These are phyloP conservation scores for Ilex paraguariensis DNA, from an alignment of 305 asterid species.

Conservation along the genomic window DNA sequence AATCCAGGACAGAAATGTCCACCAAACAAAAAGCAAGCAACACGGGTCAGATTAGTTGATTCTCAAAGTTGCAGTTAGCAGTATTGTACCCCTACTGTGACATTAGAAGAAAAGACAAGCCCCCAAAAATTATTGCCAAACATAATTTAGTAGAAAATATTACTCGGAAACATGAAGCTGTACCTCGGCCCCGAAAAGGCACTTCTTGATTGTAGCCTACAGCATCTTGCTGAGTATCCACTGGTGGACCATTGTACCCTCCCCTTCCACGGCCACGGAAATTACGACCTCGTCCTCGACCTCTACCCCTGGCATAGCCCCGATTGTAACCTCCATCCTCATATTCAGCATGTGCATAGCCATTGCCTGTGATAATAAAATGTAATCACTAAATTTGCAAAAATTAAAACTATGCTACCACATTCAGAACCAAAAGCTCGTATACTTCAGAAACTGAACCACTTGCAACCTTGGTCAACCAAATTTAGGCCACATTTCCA, in stretches of 20 bases:
- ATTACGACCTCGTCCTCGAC: constrained; percentile 50
- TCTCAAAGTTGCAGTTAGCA: too few species aligned
- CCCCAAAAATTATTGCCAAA: background rate
- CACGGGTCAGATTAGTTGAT: too few species aligned
- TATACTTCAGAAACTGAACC: too few species aligned
- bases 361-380: constrained; percentile 32
- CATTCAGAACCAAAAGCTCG: too few species aligned
- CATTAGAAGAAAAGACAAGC: background rate
- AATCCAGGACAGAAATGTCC: too few species aligned
- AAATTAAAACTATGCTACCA: too few species aligned
- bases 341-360: constrained; percentile 34
- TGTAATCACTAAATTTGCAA: too few species aligned
- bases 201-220: constrained; percentile 49
- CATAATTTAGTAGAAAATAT: too few species aligned
- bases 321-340: constrained; percentile 49
- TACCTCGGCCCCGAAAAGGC: constrained; percentile 39
- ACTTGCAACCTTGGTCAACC: too few species aligned
- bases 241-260: constrained; percentile 30
- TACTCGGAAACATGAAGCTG: too few species aligned
- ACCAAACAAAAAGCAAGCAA: too few species aligned
- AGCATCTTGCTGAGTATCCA: constrained; percentile 21
- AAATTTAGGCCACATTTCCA: too few species aligned
- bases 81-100: background rate
- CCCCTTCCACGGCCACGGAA: constrained; percentile 61
- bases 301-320: constrained; percentile 47